phyloP scores from a whole-genome alignment of 805 yeast species.

The Limtongia smithiae region DNA sequence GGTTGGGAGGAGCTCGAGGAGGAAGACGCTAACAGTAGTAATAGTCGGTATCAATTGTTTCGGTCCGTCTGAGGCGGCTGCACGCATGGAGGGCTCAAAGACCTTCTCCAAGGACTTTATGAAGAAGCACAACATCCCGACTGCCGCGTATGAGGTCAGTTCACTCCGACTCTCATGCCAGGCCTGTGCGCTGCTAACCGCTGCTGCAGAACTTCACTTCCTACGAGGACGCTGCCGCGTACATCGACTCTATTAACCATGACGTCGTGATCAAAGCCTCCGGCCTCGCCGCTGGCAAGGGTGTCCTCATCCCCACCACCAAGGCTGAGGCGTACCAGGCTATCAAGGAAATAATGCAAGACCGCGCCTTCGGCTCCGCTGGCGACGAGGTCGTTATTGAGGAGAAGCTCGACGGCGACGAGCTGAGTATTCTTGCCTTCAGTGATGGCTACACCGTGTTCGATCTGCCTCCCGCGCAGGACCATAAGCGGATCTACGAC shows the following conservation, averaged over 20 bases:
- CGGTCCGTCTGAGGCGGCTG: conserved; percentile 92
- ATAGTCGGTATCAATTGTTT: conserved; percentile 86
- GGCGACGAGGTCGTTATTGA: conserved; percentile 95
- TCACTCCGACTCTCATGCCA: background rate
- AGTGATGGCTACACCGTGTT: conserved; percentile 89
- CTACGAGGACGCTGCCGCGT: conserved; percentile 69
- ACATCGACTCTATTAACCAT: conserved; percentile 61
- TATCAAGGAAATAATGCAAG: conserved; percentile 83
- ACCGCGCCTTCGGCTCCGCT: conserved; percentile 83
- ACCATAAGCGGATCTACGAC: conserved; percentile 92
- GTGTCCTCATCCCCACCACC: conserved; percentile 85
- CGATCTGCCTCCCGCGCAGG: conserved; percentile 96
- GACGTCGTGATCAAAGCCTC: conserved; percentile 92
- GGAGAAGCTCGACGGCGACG: conserved; percentile 95
- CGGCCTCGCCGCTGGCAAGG: conserved; percentile 98
- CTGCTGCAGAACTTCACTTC: conserved; percentile 57
- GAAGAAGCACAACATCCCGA: conserved; percentile 88
- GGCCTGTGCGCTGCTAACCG: background rate
- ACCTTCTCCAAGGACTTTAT: conserved; percentile 90
- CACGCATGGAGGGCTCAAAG: conserved; percentile 94
- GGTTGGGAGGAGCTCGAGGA: no score
- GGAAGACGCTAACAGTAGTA: no score
- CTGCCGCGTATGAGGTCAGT: conserved; percentile 67
- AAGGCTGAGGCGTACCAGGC: conserved; percentile 83
- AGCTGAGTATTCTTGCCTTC: conserved; percentile 84